phyloP scores from a whole-genome alignment of 2,329 filamentous ascomycete genomes.

The Dichotomopilus funicola region DNA sequence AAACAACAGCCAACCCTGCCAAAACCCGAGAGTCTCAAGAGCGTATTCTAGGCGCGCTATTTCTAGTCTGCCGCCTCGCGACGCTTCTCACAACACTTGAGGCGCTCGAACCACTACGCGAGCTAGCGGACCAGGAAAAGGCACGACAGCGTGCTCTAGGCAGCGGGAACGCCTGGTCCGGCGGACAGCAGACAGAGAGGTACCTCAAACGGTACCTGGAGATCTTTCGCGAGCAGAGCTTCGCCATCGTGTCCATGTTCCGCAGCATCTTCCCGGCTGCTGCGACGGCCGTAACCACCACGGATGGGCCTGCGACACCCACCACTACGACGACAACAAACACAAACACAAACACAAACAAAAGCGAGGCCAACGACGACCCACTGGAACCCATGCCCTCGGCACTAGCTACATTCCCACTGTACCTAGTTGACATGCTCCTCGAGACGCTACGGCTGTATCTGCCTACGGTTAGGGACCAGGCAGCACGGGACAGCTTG shows the following conservation, averaged over 20 bases:
- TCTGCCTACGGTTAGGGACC: slow-evolving; percentile 74
- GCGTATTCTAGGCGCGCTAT: slow-evolving; percentile 71
- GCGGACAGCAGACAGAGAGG: slow-evolving; percentile 86
- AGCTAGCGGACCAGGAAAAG: slow-evolving; percentile 83
- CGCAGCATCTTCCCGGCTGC: slow-evolving; percentile 74
- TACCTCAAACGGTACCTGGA: slow-evolving; percentile 95
- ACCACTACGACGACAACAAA: background rate
- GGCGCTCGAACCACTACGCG: slow-evolving; percentile 76
- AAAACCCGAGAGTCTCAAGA: slow-evolving; percentile 39
- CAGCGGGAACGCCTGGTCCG: slow-evolving; percentile 46
- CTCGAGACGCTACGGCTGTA: slow-evolving; percentile 69
- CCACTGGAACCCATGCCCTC: slow-evolving; percentile 59
- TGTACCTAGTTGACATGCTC: slow-evolving; percentile 75
- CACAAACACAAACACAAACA: background rate
- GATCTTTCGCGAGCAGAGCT: slow-evolving; percentile 95
- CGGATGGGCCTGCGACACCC: slow-evolving; percentile 16
- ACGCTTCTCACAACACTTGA: slow-evolving; percentile 74
- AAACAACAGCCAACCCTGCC: slow-evolving; percentile 12
- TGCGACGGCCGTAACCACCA: slow-evolving; percentile 27
- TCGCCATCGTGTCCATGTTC: slow-evolving; percentile 91
- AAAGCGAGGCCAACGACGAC: background rate
- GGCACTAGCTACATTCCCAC: slow-evolving; percentile 74
- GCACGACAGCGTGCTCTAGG: slow-evolving; percentile 38
- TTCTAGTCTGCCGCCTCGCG: slow-evolving; percentile 77
- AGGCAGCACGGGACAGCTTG: slow-evolving; percentile 74